These are phyloP conservation scores for Elongisporangium anandrum DNA, from an alignment of 352 stramenopile genomes.

Conservation along the genomic window DNA sequence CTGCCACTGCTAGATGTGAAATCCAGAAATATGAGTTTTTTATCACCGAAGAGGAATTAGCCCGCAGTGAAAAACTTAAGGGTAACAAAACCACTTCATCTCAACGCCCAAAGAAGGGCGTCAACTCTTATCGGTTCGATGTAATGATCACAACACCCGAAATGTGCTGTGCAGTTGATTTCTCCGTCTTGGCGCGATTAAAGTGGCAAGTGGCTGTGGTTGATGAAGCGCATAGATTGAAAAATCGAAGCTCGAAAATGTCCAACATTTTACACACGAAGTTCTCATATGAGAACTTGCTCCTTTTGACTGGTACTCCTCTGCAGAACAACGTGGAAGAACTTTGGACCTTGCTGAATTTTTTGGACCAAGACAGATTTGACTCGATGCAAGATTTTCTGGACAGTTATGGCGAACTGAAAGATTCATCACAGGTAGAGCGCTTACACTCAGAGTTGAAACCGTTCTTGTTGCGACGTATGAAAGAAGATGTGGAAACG, in stretches of 20 bases:
- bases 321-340: slow-evolving; percentile 90
- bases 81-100: slow-evolving; percentile 11
- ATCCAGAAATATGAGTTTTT: slow-evolving; percentile 97
- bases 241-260: slow-evolving; percentile 98
- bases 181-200: slow-evolving; percentile 90
- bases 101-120: slow-evolving; percentile 23
- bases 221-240: slow-evolving; percentile 99
- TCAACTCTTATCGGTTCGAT: slow-evolving; percentile 93
- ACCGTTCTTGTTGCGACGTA: slow-evolving; percentile 77
- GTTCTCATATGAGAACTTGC: slow-evolving; percentile 76
- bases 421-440: slow-evolving; percentile 80
- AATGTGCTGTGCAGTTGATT: slow-evolving; percentile 93
- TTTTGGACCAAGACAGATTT: slow-evolving; percentile 95
- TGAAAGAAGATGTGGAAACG: slow-evolving; percentile 91
- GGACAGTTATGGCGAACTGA: slow-evolving; percentile 93
- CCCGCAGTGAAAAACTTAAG: slow-evolving; percentile 24
- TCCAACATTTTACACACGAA: slow-evolving; percentile 75
- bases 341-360: slow-evolving; percentile 98
- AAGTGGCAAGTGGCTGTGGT: slow-evolving; percentile 97
- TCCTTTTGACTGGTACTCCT: slow-evolving; percentile 90
- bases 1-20: slow-evolving; percentile 76
- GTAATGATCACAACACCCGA: slow-evolving; percentile 99
- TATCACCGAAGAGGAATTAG: slow-evolving; percentile 44
- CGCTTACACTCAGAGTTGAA: slow-evolving; percentile 86
- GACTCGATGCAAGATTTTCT: slow-evolving; percentile 92